Evolutionary conservation across 2,329 filamentous ascomycete genomes (phyloP), one percentile per base, ranked within the genome.

Genomic region (Pezicula carpinea): DNA sequence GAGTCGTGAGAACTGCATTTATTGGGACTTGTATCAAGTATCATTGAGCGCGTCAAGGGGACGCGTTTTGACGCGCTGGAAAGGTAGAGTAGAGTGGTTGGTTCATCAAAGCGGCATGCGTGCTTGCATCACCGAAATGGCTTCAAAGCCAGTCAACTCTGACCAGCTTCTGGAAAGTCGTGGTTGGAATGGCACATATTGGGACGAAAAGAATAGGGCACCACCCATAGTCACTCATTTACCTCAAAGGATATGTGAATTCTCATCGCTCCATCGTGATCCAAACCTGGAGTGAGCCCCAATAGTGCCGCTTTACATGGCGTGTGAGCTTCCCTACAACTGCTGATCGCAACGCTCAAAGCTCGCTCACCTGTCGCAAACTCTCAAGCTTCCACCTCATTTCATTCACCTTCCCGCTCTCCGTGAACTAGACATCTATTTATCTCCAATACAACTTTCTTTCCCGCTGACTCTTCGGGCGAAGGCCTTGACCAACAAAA

Each of bases 61-160:
- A 55, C 53, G 53, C 53, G 52, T 50, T 39, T 8, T 15, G 39
- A 31, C 50, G 48, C 52, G 47, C 35, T 17, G 21, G 14, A 38
- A 38, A 13, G 10, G 6, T 17, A 17, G 21, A 13, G 35, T 54
- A n/a, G 43, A 45, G 44, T 39, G 39, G 49, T 48, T 44, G 43
- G 41, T 49, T 47, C 38, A 3, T 15, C 7, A n/a, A 17, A 39
- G 38, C 15, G 31, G 33, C 35, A 21, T n/a, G n/a, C n/a, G n/a
- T n/a, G n/a, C n/a, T n/a, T n/a, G n/a, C n/a, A n/a, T n/a, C n/a
- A n/a, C n/a, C n/a, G n/a, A n/a, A n/a, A n/a, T n/a, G n/a, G n/a
- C n/a, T n/a, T n/a, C n/a, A n/a, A n/a, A n/a, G n/a, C n/a, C n/a
- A n/a, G n/a, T n/a, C n/a, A n/a, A n/a, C n/a, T n/a, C n/a, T n/a